These are phyloP conservation scores for Talinum fruticosum DNA, from an alignment of 148 eudicot species.

Conservation along the genomic window DNA sequence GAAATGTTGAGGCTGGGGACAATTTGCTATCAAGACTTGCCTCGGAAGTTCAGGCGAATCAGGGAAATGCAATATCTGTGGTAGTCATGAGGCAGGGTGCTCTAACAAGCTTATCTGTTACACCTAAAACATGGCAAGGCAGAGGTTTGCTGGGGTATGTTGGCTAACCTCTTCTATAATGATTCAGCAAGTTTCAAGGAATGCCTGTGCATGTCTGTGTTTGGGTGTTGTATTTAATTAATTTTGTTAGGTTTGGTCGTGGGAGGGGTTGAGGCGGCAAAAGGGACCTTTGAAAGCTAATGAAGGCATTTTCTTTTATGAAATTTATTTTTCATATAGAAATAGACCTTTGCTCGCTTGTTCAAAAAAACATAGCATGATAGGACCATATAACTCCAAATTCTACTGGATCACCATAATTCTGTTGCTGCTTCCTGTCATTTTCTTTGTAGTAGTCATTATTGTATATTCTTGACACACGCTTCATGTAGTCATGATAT, in stretches of 20 bases:
- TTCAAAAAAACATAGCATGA: not conserved
- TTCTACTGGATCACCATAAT: not conserved
- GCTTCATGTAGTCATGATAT: not conserved
- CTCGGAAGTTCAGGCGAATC: conserved; percentile 69
- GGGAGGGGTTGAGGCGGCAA: not conserved
- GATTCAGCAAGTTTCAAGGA: not conserved
- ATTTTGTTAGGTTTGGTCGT: not conserved
- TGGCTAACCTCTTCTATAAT: not conserved
- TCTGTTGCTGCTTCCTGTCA: not conserved
- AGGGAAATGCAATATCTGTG: conserved; percentile 49
- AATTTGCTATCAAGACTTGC: conserved; percentile 65
- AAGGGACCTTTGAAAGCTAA: not conserved
- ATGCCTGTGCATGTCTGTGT: no score
- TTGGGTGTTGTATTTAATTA: not conserved
- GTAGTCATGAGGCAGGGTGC: conserved; percentile 77
- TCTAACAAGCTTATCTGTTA: conserved; percentile 47
- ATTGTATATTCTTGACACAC: not conserved
- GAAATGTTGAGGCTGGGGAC: conserved; percentile 71
- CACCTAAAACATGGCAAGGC: conserved; percentile 91
- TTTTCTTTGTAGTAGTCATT: not conserved
- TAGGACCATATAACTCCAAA: not conserved
- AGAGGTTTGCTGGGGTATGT: conserved; percentile 90
- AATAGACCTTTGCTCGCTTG: not conserved
- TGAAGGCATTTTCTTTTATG: not conserved
- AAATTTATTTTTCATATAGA: not conserved